A percentile compares a stretch with the other conserved stretches of the same genome.
These are phyloP conservation scores for Nigrospora oryzae DNA, from an alignment of 2,329 filamentous ascomycete species.

Conservation along the genomic window DNA sequence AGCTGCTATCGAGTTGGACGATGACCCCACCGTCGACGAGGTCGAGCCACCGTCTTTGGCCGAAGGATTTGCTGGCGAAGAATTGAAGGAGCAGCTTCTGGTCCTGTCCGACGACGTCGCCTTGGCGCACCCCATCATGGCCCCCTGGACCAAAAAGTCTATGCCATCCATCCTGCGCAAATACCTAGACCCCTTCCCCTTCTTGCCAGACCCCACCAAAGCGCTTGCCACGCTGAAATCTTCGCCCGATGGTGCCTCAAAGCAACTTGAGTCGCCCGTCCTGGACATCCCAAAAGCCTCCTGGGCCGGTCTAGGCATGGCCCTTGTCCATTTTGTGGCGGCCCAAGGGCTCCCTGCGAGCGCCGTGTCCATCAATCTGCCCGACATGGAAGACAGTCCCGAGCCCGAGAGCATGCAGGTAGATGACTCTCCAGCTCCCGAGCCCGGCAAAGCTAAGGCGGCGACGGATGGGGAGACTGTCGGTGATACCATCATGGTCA, in stretches of 20 bases:
- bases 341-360: constrained; percentile 24
- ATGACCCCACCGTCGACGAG: constrained; percentile 54
- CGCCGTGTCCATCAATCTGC: constrained; percentile 25
- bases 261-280: constrained; percentile 10
- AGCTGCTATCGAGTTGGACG: constrained; percentile 58
- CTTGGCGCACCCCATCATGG: constrained; percentile 52
- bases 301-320: constrained; percentile 34
- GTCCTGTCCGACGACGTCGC: constrained; percentile 47
- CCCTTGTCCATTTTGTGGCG: constrained; percentile 25
- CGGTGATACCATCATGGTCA: not conserved
- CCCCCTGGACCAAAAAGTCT: constrained; percentile 42
- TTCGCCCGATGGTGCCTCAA: constrained; percentile 7
- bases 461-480: not conserved
- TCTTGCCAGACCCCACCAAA: constrained; percentile 44
- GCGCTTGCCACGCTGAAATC: constrained; percentile 10
- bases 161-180: constrained; percentile 43
- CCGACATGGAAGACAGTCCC: constrained; percentile 20
- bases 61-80: constrained; percentile 54
- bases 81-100: constrained; percentile 46
- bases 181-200: constrained; percentile 53
- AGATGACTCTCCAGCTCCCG: constrained; percentile 5
- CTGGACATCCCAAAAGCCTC: constrained; percentile 23
- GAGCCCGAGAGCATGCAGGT: constrained; percentile 12
- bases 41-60: constrained; percentile 55
- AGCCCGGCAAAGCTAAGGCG: constrained; percentile 28